Conservation (phyloP, 2,329 filamentous ascomycete species). For the Aureobasidium mangrovei region DNA sequence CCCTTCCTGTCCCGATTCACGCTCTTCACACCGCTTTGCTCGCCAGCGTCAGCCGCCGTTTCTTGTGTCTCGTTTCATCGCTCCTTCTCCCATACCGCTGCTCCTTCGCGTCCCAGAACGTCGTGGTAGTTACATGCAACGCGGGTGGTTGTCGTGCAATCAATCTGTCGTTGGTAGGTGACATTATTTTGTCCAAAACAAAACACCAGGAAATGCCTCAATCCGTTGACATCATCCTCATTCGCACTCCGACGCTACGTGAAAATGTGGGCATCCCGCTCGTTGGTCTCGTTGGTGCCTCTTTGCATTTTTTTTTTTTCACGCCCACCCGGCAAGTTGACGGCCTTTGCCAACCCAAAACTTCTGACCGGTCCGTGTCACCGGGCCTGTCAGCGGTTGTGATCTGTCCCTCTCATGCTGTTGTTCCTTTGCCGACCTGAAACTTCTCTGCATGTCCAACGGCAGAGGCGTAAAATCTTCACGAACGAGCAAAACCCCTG, state of each 20-base stretch:
- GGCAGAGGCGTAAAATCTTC: background rate
- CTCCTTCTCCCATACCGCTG: background rate
- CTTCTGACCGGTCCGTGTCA: background rate
- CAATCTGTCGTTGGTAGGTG: constrained; percentile 1
- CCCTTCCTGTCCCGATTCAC: background rate
- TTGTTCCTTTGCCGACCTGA: background rate
- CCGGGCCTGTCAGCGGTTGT: background rate
- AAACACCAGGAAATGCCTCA: constrained; percentile 5
- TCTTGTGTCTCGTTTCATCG: background rate
- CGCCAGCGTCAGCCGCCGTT: background rate
- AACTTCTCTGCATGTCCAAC: background rate
- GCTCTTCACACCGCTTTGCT: constrained; percentile 6
- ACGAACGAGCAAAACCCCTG: background rate
- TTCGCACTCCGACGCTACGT: background rate
- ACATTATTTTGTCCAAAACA: background rate
- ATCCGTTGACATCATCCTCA: constrained; percentile 1
- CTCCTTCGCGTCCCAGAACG: background rate
- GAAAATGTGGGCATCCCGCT: background rate
- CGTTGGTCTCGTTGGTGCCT: background rate
- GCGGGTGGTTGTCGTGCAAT: background rate
- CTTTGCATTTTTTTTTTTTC: background rate
- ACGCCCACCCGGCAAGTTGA: background rate
- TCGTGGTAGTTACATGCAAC: background rate
- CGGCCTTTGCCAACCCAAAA: background rate
- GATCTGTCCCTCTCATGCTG: background rate